Percentiles rank a stretch among this genome's conserved stretches.
phyloP scores from a whole-genome alignment of 257 asterid species.

The Solanum gracilifrons region DNA sequence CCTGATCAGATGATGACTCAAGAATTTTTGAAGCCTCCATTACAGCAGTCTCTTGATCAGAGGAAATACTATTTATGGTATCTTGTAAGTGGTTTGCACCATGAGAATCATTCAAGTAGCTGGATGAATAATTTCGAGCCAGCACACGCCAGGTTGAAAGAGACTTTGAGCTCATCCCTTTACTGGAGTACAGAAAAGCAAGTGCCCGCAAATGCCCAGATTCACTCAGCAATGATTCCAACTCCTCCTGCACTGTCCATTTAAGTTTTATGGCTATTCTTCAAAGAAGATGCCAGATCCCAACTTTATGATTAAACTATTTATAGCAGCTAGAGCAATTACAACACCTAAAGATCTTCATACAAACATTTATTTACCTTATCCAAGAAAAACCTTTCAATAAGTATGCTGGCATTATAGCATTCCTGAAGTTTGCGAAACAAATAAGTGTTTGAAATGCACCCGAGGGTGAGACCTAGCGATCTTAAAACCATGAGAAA shows the following conservation, averaged over 20 bases:
- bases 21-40: conserved; percentile 75
- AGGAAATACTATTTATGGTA: conserved; percentile 18
- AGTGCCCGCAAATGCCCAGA: conserved; percentile 93
- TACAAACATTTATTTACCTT: not conserved
- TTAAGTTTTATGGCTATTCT: conserved; percentile 15
- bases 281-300: not conserved
- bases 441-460: not conserved
- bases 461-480: not conserved
- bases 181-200: conserved; percentile 86
- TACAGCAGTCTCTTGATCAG: conserved; percentile 53
- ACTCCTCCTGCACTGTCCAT: conserved; percentile 99
- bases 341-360: not conserved
- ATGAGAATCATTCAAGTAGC: conserved; percentile 23
- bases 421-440: not conserved
- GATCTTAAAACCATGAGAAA: not conserved
- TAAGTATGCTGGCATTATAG: not conserved
- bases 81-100: conserved; percentile 40
- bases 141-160: conserved; percentile 80
- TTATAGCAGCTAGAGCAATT: not conserved
- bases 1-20: conserved; percentile 84
- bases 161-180: conserved; percentile 86
- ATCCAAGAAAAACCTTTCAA: not conserved
- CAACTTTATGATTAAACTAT: not conserved
- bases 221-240: conserved; percentile 71
- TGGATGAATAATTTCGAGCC: conserved; percentile 56